Evolutionary conservation across 805 yeast species (phyloP).

Genomic region (Danielia reshetovae): DNA sequence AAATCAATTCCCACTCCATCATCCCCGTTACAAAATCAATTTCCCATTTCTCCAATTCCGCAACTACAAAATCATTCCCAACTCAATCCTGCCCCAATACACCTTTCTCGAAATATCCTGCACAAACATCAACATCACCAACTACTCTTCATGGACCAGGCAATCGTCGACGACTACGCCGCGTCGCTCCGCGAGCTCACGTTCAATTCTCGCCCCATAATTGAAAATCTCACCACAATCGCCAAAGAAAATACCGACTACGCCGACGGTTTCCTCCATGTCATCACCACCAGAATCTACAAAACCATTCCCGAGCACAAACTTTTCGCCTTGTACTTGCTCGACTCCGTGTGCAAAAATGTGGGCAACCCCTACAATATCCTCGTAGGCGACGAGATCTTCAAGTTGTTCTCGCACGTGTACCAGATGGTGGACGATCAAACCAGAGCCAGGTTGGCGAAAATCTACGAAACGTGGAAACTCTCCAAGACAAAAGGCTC

Average conservation of each 20-base stretch:
- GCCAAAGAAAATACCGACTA: constrained; percentile 80
- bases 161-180: constrained; percentile 53
- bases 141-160: constrained; percentile 1
- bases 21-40: too few species aligned
- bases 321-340: constrained; percentile 73
- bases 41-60: not conserved
- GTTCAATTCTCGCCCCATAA: constrained; percentile 86
- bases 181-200: constrained; percentile 73
- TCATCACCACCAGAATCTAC: constrained; percentile 69
- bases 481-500: constrained; percentile 53
- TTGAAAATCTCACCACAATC: constrained; percentile 73
- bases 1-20: too few species aligned
- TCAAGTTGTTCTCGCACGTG: constrained; percentile 66
- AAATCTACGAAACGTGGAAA: constrained; percentile 87
- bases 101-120: not conserved
- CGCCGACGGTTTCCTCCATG: constrained; percentile 74
- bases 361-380: constrained; percentile 89
- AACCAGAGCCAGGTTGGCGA: constrained; percentile 66
- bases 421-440: constrained; percentile 75
- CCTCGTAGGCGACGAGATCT: constrained; percentile 65
- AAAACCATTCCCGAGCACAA: constrained; percentile 81
- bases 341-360: constrained; percentile 89
- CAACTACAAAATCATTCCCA: not conserved
- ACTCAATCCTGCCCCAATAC: not conserved
- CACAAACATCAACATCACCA: not conserved